phyloP scores from a whole-genome alignment of 2,329 filamentous ascomycete species.

The Alternaria gansuensis region DNA sequence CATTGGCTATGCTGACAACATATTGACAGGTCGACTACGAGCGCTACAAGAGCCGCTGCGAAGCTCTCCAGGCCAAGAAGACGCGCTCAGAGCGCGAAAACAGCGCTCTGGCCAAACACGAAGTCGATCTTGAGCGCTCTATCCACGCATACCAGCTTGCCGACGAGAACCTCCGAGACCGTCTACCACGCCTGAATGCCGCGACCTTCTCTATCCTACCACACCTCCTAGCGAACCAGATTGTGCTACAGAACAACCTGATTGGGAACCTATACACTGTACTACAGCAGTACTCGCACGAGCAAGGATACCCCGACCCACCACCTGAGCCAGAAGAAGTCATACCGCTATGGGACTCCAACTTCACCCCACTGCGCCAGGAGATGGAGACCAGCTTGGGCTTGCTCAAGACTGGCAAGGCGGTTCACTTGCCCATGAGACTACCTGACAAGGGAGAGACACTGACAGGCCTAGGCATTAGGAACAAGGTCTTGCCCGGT shows the following conservation, averaged over 20 bases:
- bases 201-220: constrained; percentile 79
- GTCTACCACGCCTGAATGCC: constrained; percentile 74
- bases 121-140: constrained; percentile 72
- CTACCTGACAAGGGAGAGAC: constrained; percentile 58
- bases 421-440: constrained; percentile 66
- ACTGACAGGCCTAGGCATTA: constrained; percentile 58
- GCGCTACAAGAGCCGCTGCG: constrained; percentile 74
- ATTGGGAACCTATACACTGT: constrained; percentile 81
- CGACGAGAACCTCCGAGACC: constrained; percentile 76
- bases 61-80: constrained; percentile 74
- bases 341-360: constrained; percentile 69
- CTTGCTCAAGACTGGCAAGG: constrained; percentile 72
- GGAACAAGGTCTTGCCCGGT: constrained; percentile 54
- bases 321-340: constrained; percentile 77
- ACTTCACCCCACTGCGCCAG: constrained; percentile 69
- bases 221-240: constrained; percentile 72
- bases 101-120: constrained; percentile 72
- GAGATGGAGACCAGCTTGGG: constrained; percentile 71
- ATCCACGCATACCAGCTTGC: constrained; percentile 77
- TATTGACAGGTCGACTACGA: constrained; percentile 75
- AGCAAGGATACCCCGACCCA: constrained; percentile 74
- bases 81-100: constrained; percentile 78
- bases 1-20: constrained; percentile 20
- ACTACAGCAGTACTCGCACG: constrained; percentile 75
- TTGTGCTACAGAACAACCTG: constrained; percentile 79